phyloP scores from a whole-genome alignment of 331 rosid genomes.

The Malus hybrid region DNA sequence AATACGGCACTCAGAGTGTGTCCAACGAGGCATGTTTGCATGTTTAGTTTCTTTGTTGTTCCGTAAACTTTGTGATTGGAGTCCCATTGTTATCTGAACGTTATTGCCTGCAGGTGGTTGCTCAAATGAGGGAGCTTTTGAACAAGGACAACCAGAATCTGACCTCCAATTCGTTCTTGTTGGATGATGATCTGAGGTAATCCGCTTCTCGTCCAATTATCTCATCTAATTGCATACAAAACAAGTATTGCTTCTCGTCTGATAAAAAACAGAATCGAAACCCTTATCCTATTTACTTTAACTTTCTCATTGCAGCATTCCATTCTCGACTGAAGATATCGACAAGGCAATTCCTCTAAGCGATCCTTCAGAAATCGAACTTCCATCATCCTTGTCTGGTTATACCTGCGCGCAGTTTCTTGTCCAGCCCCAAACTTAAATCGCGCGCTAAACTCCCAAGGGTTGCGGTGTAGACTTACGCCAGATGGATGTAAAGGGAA shows the following conservation, averaged over 20 bases:
- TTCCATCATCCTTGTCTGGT: conserved; percentile 56
- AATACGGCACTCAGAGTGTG: conserved; percentile 95
- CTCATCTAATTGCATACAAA: too few relatives aligned
- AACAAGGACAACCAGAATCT: conserved; percentile 84
- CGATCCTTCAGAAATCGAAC: conserved; percentile 66
- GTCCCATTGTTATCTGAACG: conserved; percentile 13
- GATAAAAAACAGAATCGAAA: neutral
- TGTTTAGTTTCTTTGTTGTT: conserved; percentile 10
- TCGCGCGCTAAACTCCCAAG: too few relatives aligned
- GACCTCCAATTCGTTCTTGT: conserved; percentile 85
- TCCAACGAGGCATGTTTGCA: conserved; percentile 86
- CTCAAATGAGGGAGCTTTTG: conserved; percentile 88
- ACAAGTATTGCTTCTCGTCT: too few relatives aligned
- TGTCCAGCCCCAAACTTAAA: conserved; percentile 33
- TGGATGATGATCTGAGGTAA: conserved; percentile 97
- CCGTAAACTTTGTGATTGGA: neutral
- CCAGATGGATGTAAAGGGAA: neutral
- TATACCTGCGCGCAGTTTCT: conserved; percentile 76
- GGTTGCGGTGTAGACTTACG: too few relatives aligned
- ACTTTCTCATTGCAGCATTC: conserved; percentile 62
- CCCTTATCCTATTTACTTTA: neutral
- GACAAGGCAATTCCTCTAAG: conserved; percentile 82
- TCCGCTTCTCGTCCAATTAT: neutral
- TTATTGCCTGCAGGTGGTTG: conserved; percentile 67
- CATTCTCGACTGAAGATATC: conserved; percentile 91